phyloP scores from a whole-genome alignment of 2,329 filamentous ascomycete species.

The Geosmithia flava region DNA sequence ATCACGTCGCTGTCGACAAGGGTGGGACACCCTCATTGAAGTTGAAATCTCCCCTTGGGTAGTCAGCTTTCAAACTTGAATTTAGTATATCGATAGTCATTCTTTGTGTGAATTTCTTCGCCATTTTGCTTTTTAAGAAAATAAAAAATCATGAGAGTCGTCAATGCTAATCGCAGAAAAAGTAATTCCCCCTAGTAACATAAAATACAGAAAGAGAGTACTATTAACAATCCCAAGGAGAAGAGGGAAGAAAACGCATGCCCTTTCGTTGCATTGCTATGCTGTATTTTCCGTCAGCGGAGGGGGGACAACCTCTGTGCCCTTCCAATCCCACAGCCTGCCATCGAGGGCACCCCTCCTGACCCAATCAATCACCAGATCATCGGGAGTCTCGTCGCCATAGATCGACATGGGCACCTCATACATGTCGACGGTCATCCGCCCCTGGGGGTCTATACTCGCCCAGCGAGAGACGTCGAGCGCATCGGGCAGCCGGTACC shows the following conservation, averaged over 20 bases:
- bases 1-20: not conserved
- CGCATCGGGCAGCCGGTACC: conserved; percentile 7
- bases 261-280: not conserved
- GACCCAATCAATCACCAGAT: conserved; percentile 27
- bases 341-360: conserved; percentile 25
- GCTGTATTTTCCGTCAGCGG: not conserved
- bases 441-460: conserved; percentile 20
- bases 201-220: not conserved
- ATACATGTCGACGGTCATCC: conserved; percentile 24
- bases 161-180: no score
- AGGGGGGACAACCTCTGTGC: conserved; percentile 3
- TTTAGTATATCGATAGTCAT: no score
- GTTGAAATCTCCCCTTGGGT: no score
- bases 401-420: conserved; percentile 25
- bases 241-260: not conserved
- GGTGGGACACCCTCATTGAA: not conserved
- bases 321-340: conserved; percentile 22
- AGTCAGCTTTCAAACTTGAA: no score
- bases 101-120: no score
- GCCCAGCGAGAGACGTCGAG: conserved; percentile 10
- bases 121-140: no score
- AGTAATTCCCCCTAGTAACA: no score
- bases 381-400: conserved; percentile 19
- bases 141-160: no score
- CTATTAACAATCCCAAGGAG: not conserved